Base-by-base conservation (phyloP, 345 rosid genomes). In the Raphanus sativus region DNA sequence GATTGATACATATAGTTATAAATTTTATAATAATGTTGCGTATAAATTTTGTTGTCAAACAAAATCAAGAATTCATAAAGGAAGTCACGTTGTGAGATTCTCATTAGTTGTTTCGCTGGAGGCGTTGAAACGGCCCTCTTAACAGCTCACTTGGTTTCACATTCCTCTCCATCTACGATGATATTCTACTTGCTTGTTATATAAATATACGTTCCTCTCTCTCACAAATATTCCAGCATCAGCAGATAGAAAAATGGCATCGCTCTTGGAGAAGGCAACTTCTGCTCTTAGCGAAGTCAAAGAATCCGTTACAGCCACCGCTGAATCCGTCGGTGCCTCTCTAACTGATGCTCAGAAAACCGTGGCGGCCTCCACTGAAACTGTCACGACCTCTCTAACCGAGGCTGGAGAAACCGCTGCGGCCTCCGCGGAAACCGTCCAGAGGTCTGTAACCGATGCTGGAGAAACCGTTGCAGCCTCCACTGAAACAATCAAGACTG, bases 81-180 rank as follows among this genome's bases (percentile, higher is more conserved):
- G 81, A 67, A 67, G 74, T 78, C 81, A 78, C 81, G 81, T 73
- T 78, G 52, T 10, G 29, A 67, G 77, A 73, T 61, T 32, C 64
- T 75, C 66, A 42, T 38, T 25, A 50, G 13, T 48, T 59, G 77
- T 60, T 78, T 78, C 64, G 81, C 77, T 78, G 81, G 77, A 73
- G 73, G 74, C 65, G 74, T 78, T 78, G 81, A 78, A 67, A 73
- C 40, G 73, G 77, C 73, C 72, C 3, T 78, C 73, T 71, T 66
- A 73, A 78, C 77, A 78, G 81, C 81, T 78, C 81, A 78, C 60
- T 71, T 66, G 24, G 3, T 71, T 77, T 77, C 76, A 66, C 73
- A 78, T 77, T 65, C 72, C 67, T 77, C 61, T 54, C 67, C 67
- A 50, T 48, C 73, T 65, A 40, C 6, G 55, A 48, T 17, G 6